These are phyloP conservation scores for Cladosporium sp. DNA, from an alignment of 2,329 filamentous ascomycete genomes.

Conservation along the genomic window DNA sequence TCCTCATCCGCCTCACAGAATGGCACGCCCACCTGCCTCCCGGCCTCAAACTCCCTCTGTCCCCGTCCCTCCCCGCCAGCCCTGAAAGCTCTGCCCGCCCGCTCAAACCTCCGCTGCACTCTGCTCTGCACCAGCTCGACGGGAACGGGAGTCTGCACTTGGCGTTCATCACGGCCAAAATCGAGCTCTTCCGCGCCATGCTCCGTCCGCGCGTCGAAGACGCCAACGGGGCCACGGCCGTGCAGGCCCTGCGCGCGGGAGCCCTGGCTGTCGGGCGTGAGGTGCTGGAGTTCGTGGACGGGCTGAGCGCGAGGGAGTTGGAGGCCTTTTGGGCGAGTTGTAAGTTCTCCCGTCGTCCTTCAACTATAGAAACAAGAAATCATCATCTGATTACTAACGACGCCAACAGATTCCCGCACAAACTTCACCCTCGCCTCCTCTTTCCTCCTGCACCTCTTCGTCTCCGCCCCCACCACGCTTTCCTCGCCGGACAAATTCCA, in stretches of 20 bases:
- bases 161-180: constrained; percentile 47
- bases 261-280: constrained; percentile 28
- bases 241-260: constrained; percentile 27
- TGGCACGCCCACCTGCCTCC: constrained; percentile 46
- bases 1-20: constrained; percentile 43
- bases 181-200: constrained; percentile 47
- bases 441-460: constrained; percentile 30
- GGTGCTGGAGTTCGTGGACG: constrained; percentile 26
- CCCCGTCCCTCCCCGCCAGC: constrained; percentile 2
- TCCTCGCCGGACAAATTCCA: too few relatives aligned
- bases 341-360: constrained; percentile 16
- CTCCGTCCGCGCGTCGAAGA: constrained; percentile 35
- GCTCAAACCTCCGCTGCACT: constrained; percentile 13
- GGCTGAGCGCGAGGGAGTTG: constrained; percentile 24
- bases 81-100: constrained; percentile 14
- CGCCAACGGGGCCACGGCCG: constrained; percentile 21
- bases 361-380: too few relatives aligned
- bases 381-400: background rate
- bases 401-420: constrained; percentile 25
- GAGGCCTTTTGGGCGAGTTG: constrained; percentile 32
- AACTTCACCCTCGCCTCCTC: constrained; percentile 31
- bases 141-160: constrained; percentile 43
- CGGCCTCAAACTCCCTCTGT: constrained; percentile 17
- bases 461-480: constrained; percentile 21
- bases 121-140: constrained; percentile 39